phyloP scores from a whole-genome alignment of 1,284 basidiomycete species.

The Ustilago cynodontis region DNA sequence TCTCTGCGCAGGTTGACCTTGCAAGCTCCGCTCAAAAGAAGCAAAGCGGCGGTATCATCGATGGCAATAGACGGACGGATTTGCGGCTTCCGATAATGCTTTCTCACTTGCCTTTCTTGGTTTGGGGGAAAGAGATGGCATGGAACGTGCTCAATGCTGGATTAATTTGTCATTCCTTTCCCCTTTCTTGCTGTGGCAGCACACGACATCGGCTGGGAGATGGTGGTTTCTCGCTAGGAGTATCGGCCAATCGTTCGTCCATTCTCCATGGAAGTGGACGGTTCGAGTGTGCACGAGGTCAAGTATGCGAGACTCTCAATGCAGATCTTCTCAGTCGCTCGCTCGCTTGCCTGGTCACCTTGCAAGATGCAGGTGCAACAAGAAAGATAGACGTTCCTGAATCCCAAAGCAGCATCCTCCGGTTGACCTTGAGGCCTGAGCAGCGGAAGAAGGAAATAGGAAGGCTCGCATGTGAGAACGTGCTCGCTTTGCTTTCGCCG shows the following conservation, averaged over 20 bases:
- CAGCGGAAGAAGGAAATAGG: too few species aligned
- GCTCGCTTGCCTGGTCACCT: too few species aligned
- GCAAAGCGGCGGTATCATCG: constrained; percentile 39
- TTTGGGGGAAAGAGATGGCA: not conserved
- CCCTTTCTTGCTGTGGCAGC: not conserved
- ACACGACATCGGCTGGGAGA: not conserved
- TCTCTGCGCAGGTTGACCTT: too few species aligned
- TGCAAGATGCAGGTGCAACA: not conserved
- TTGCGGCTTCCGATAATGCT: constrained; percentile 26
- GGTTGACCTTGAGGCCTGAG: too few species aligned
- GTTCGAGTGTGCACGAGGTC: constrained; percentile 2
- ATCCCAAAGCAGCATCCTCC: not conserved
- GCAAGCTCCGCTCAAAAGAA: not conserved
- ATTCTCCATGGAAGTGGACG: not conserved
- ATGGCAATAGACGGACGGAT: constrained; percentile 15
- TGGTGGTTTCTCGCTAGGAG: not conserved
- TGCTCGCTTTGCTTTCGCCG: not conserved
- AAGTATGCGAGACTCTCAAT: not conserved
- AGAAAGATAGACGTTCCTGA: constrained; percentile 7
- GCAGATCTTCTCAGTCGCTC: not conserved
- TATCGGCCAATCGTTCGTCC: not conserved
- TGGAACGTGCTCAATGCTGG: constrained; percentile 23
- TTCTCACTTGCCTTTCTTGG: not conserved
- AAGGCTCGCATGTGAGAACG: not conserved
- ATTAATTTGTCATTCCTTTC: constrained; percentile 20